Conservation (phyloP, 768 basidiomycete genomes). For the Boletellus ananas region DNA sequence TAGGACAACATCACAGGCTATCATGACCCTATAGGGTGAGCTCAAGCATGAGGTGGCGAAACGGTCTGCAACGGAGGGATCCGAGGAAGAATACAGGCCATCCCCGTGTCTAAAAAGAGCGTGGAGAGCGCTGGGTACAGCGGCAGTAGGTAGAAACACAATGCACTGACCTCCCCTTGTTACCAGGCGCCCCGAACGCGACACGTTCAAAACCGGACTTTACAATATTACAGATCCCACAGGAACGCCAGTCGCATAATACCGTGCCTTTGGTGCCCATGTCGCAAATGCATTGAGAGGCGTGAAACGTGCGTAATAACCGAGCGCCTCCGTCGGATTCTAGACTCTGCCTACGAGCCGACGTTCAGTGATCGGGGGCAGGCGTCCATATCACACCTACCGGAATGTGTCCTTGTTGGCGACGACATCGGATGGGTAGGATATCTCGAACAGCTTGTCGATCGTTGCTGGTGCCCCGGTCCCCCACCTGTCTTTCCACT, state of each 20-base stretch:
- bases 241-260: slow-evolving; percentile 57
- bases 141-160: slow-evolving; percentile 1
- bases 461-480: slow-evolving; percentile 36
- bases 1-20: slow-evolving; percentile 55
- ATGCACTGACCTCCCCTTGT: slow-evolving; percentile 50
- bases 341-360: slow-evolving; percentile 27
- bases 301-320: slow-evolving; percentile 58
- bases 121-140: slow-evolving; percentile 1
- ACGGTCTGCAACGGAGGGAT: slow-evolving; percentile 53
- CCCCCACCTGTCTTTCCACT: slow-evolving; percentile 44
- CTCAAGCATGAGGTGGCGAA: slow-evolving; percentile 64
- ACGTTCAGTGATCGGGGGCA: slow-evolving; percentile 4
- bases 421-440: slow-evolving; percentile 24
- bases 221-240: slow-evolving; percentile 59
- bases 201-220: slow-evolving; percentile 55
- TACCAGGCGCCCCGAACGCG: slow-evolving; percentile 51
- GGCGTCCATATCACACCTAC: slow-evolving; percentile 29
- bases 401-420: slow-evolving; percentile 46
- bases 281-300: slow-evolving; percentile 66
- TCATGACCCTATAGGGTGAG: slow-evolving; percentile 63
- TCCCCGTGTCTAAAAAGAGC: slow-evolving; percentile 46
- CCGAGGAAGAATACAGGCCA: slow-evolving; percentile 60
- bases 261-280: slow-evolving; percentile 50
- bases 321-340: slow-evolving; percentile 34
- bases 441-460: slow-evolving; percentile 56